A percentile compares a stretch with the other conserved stretches of the same genome.
Evolutionary conservation across 169 alveolate species (phyloP).

Genomic region (Plasmodium malariae): DNA sequence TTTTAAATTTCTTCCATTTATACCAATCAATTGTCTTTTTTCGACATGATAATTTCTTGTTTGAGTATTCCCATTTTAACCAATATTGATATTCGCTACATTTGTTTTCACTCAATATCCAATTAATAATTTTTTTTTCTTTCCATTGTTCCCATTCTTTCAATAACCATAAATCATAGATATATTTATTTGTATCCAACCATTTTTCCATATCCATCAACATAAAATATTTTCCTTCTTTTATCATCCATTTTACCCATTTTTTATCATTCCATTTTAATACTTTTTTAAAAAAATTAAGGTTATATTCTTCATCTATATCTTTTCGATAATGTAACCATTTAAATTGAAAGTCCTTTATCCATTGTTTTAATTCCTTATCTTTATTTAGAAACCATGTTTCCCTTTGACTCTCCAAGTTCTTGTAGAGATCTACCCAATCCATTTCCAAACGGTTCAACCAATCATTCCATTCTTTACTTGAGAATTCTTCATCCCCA

Average conservation of each 20-base stretch:
- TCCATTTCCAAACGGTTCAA: neutral
- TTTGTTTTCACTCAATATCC: conserved; percentile 32
- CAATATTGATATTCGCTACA: conserved; percentile 24
- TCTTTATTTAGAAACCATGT: conserved; percentile 5
- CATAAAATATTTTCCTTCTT: conserved; percentile 14
- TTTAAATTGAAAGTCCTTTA: conserved; percentile 21
- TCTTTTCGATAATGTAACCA: conserved; percentile 20
- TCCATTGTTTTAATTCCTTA: neutral
- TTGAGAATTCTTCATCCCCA: neutral
- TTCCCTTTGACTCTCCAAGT: neutral
- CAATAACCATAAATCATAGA: conserved; percentile 19
- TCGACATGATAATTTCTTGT: conserved; percentile 12
- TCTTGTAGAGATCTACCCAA: neutral
- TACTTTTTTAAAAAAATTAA: neutral
- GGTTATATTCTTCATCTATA: neutral
- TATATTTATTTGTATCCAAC: neutral
- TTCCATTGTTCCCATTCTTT: conserved; percentile 42
- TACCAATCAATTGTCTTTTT: conserved; percentile 2
- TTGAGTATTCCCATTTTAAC: conserved; percentile 32
- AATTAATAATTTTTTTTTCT: conserved; percentile 9
- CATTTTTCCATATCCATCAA: conserved; percentile 16
- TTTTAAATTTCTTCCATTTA: conserved; percentile 2
- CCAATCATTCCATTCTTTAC: conserved; percentile 12
- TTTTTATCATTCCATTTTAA: conserved; percentile 13
- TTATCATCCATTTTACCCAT: conserved; percentile 22